These are phyloP conservation scores for Triangularia setosa DNA, from an alignment of 2,329 filamentous ascomycete genomes.

Conservation along the genomic window DNA sequence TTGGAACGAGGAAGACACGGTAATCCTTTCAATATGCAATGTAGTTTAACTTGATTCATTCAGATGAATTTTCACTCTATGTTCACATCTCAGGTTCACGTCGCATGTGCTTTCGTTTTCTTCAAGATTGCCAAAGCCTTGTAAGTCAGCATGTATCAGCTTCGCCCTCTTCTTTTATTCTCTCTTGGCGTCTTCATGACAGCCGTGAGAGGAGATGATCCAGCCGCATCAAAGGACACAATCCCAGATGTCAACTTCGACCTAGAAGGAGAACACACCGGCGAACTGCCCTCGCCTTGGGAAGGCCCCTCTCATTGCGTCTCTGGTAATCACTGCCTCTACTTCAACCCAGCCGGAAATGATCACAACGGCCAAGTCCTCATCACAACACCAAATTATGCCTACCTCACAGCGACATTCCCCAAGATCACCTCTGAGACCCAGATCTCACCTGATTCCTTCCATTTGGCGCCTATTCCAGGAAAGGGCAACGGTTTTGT, in stretches of 20 bases:
- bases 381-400: slow-evolving; percentile 11
- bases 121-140: not conserved
- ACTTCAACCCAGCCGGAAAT: not conserved
- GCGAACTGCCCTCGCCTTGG: slow-evolving; percentile 9
- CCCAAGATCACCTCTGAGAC: not conserved
- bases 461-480: slow-evolving; percentile 26
- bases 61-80: not conserved
- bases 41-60: not conserved
- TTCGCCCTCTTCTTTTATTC: not conserved
- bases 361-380: slow-evolving; percentile 12
- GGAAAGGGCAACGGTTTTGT: slow-evolving; percentile 37
- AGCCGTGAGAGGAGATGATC: not conserved
- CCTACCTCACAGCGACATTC: slow-evolving; percentile 1
- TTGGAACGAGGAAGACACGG: not conserved
- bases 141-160: not conserved
- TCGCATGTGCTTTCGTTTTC: not conserved
- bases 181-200: not conserved
- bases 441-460: not conserved
- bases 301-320: slow-evolving; percentile 10
- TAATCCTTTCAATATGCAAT: not conserved
- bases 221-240: not conserved
- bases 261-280: not conserved
- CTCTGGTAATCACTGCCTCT: slow-evolving; percentile 12
- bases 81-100: not conserved
- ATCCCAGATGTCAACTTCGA: not conserved